Evolutionary conservation across 2,329 filamentous ascomycete genomes (phyloP), one percentile per base, ranked within the genome.

Genomic region (Claviceps sorghi): DNA sequence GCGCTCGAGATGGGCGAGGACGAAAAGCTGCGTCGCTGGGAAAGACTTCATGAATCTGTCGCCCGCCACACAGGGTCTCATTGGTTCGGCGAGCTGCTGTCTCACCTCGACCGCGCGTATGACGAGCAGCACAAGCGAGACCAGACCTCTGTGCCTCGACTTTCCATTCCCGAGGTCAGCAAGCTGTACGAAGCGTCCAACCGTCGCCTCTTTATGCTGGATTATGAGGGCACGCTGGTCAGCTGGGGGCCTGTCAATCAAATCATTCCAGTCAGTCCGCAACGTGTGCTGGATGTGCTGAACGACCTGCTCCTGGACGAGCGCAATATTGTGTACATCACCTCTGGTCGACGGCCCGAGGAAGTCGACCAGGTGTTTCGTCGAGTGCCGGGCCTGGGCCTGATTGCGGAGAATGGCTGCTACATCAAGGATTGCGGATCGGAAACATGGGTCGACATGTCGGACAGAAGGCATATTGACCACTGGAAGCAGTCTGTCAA

Each of bases 401-500:
- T 97, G 4, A 94, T 97, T 57, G 91, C 91, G 0, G 91, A 97
- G 69, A 96, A 95, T 58, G 91, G 91, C 2, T 95, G 88, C 65
- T 97, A 94, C 68, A 72, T 96, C 53, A 87, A 86, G 59, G 79
- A 87, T 57, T 80, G 79, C 46, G 78, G 81, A 21, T 75, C 73
- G 17, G 76, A 79, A 26, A 75, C 78, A 38, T 97, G 93, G 93
- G 79, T 77, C 2, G 82, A 84, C 56, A 84, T 95, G 68, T 82
- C 84, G 2, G 83, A 95, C 63, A 74, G 79, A 1, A 74, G 79
- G 2, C 78, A 84, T 59, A 84, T 88, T 54, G 72, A 75, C 29
- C 74, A 76, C 4, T 97, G 91, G 91, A 95, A 95, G 67, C 75
- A 82, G 44, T 86, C 86, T 0, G 88, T 96, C 52, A 82, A 80